Evolutionary conservation across 1,284 basidiomycete species (phyloP).

Genomic region (Heterobasidion annosum): DNA sequence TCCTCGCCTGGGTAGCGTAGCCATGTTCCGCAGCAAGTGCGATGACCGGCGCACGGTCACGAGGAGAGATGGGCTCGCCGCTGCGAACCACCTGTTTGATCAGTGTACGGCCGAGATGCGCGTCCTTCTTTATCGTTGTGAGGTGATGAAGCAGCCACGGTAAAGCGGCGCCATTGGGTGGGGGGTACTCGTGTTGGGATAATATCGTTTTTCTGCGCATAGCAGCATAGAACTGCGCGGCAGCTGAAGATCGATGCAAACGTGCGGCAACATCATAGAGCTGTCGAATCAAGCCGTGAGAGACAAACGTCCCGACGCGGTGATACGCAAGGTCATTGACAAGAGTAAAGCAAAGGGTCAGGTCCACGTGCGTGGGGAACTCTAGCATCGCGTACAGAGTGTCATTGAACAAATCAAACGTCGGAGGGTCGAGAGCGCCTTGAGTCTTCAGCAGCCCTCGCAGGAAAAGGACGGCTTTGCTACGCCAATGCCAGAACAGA

Average conservation of each 20-base stretch:
- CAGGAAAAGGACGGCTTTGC: slow-evolving; percentile 5
- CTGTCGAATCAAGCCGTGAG: slow-evolving; percentile 12
- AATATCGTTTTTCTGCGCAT: slow-evolving; percentile 17
- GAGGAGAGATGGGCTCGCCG: slow-evolving; percentile 28
- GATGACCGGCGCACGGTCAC: slow-evolving; percentile 40
- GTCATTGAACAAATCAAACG: slow-evolving; percentile 6
- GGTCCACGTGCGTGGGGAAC: slow-evolving; percentile 11
- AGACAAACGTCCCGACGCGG: slow-evolving; percentile 7
- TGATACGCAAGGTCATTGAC: slow-evolving; percentile 9
- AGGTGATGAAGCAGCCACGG: slow-evolving; percentile 44
- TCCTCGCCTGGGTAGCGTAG: slow-evolving; percentile 34
- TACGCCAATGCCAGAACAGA: slow-evolving; percentile 11
- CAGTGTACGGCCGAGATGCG: slow-evolving; percentile 31
- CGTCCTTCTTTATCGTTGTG: slow-evolving; percentile 24
- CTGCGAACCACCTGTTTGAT: slow-evolving; percentile 36
- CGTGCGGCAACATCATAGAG: slow-evolving; percentile 18
- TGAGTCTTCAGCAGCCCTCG: slow-evolving; percentile 1
- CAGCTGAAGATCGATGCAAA: slow-evolving; percentile 8
- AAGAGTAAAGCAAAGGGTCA: slow-evolving; percentile 8
- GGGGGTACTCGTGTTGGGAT: slow-evolving; percentile 29
- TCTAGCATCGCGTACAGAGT: slow-evolving; percentile 11
- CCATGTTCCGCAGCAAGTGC: slow-evolving; percentile 33
- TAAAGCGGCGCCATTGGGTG: slow-evolving; percentile 34
- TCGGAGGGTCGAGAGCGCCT: neutral
- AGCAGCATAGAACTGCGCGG: slow-evolving; percentile 19